These are phyloP conservation scores for Solanum bulbocastanum DNA, from an alignment of 257 asterid species.

Conservation along the genomic window DNA sequence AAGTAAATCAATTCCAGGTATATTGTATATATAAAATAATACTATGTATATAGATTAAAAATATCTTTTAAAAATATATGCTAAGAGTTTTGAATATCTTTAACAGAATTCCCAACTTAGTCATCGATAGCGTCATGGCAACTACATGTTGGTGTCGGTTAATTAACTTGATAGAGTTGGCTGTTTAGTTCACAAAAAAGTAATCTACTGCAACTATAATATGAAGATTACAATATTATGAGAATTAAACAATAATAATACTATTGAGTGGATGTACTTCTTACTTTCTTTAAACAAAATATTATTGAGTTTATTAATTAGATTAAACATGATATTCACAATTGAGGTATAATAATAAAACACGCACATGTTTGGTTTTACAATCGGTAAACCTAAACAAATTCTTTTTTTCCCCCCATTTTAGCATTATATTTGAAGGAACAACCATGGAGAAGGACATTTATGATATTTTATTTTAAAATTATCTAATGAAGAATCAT, in stretches of 20 bases:
- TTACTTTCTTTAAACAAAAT: neutral
- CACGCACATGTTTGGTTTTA: neutral
- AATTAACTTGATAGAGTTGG: neutral
- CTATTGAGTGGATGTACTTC: neutral
- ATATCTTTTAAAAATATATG: too few species aligned
- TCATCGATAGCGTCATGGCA: neutral
- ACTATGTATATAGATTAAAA: too few species aligned
- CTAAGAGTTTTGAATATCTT: too few species aligned
- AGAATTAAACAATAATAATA: too few species aligned
- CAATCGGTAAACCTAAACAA: neutral
- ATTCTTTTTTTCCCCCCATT: neutral
- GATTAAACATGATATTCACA: neutral
- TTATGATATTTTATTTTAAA: neutral
- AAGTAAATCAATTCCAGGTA: neutral
- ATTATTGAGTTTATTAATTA: neutral
- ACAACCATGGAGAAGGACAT: neutral
- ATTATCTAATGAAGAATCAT: neutral
- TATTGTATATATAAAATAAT: too few species aligned
- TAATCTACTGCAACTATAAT: neutral
- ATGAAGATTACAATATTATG: too few species aligned
- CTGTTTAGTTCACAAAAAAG: neutral
- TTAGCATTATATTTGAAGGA: too few species aligned
- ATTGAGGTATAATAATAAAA: too few species aligned
- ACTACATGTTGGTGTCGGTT: neutral
- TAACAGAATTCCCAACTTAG: too few species aligned